Percentiles rank a stretch among this genome's conserved stretches.
Evolutionary conservation across 148 eudicot genomes (phyloP).

Genomic region (Fagopyrum tataricum): DNA sequence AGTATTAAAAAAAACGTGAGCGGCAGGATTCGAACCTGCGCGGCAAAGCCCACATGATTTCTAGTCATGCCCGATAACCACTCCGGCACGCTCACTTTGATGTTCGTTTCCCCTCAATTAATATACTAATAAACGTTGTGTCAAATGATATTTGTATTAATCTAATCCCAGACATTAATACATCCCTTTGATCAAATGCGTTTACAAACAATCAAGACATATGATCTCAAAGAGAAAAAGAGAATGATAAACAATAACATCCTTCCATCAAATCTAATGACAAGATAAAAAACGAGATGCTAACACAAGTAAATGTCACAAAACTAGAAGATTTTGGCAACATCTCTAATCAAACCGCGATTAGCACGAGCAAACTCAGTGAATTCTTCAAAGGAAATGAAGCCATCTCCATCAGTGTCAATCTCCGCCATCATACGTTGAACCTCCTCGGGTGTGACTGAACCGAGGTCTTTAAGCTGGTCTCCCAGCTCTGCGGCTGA

Average conservation of each 20-base stretch:
- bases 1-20: slow-evolving; percentile 38
- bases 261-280: background rate
- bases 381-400: slow-evolving; percentile 66
- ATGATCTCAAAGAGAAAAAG: background rate
- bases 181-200: background rate
- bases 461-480: slow-evolving; percentile 60
- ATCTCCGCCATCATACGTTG: slow-evolving; percentile 65
- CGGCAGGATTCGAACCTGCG: slow-evolving; percentile 73
- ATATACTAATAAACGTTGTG: no score
- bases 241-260: background rate
- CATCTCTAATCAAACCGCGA: slow-evolving; percentile 67
- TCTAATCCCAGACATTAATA: background rate
- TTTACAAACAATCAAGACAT: background rate
- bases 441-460: slow-evolving; percentile 49
- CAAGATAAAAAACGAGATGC: background rate
- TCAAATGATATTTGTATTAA: no score
- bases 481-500: slow-evolving; percentile 78
- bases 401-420: slow-evolving; percentile 74
- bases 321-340: slow-evolving; percentile 71
- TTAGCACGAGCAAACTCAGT: slow-evolving; percentile 54
- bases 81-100: slow-evolving; percentile 80
- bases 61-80: slow-evolving; percentile 90
- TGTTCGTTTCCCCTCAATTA: no score
- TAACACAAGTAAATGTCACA: background rate
- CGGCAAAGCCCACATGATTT: slow-evolving; percentile 97